phyloP scores from a whole-genome alignment of 208 protist species.

The Phytomonas sp. region DNA sequence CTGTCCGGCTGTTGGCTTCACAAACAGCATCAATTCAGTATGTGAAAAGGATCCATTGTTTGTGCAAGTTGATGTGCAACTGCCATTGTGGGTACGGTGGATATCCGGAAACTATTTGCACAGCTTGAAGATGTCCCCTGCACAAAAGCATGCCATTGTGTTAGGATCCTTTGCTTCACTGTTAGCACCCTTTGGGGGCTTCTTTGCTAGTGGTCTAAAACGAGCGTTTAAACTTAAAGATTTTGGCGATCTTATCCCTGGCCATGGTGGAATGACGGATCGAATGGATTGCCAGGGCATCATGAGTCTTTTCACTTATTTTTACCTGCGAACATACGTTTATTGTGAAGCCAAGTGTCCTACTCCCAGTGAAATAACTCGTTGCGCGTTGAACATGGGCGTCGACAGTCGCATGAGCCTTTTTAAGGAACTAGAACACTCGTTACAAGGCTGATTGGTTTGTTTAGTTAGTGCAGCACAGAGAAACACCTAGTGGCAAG shows the following conservation, averaged over 20 bases:
- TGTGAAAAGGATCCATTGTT: constrained; percentile 76
- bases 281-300: constrained; percentile 97
- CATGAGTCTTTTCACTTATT: constrained; percentile 92
- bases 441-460: not conserved
- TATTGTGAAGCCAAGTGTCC: constrained; percentile 47
- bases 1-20: constrained; percentile 79
- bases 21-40: constrained; percentile 21
- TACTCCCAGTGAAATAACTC: constrained; percentile 27
- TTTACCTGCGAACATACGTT: constrained; percentile 76
- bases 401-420: not conserved
- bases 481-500: not conserved
- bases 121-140: constrained; percentile 49
- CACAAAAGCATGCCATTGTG: constrained; percentile 91
- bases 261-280: constrained; percentile 97
- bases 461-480: not conserved
- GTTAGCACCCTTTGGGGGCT: constrained; percentile 97
- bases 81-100: constrained; percentile 49
- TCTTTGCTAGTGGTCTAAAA: constrained; percentile 97
- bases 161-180: constrained; percentile 94
- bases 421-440: not conserved
- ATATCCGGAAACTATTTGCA: constrained; percentile 32
- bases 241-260: constrained; percentile 96
- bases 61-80: constrained; percentile 39
- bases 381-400: constrained; percentile 30
- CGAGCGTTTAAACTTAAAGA: constrained; percentile 97